Percentiles rank a stretch among this genome's conserved stretches.
Conservation (phyloP, 371 early-diverging fungal genomes). For the Mortierella sp. region DNA sequence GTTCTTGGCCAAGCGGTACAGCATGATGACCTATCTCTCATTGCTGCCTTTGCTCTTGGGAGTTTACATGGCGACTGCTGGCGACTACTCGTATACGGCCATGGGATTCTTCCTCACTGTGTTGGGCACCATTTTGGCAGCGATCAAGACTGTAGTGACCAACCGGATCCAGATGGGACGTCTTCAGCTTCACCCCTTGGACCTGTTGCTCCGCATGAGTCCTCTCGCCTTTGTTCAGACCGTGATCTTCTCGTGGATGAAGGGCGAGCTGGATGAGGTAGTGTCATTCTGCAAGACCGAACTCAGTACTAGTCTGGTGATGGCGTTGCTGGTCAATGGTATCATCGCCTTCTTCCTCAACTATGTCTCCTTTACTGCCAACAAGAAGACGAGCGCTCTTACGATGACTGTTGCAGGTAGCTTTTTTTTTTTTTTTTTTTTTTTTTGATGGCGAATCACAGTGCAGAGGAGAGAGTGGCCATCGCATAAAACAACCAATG, state of each 20-base stretch:
- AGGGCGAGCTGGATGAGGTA: conserved; percentile 74
- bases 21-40: conserved; percentile 69
- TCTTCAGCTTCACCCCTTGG: conserved; percentile 83
- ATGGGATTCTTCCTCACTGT: conserved; percentile 84
- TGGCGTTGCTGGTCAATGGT: conserved; percentile 78
- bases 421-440: no score
- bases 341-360: conserved; percentile 87
- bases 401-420: conserved; percentile 91
- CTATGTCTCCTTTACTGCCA: conserved; percentile 85
- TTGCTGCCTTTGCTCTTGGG: conserved; percentile 79
- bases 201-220: conserved; percentile 84
- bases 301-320: conserved; percentile 57
- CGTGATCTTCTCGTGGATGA: conserved; percentile 68
- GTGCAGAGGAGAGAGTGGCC: no score
- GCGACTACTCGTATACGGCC: conserved; percentile 81
- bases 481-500: no score
- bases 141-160: conserved; percentile 87
- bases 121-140: conserved; percentile 82
- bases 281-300: conserved; percentile 59
- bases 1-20: conserved; percentile 67
- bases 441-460: no score
- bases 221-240: conserved; percentile 85
- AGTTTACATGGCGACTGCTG: conserved; percentile 85
- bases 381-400: conserved; percentile 84
- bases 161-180: conserved; percentile 83